Conservation (phyloP, 2,329 filamentous ascomycete species). For the Ilyonectria sp. region DNA sequence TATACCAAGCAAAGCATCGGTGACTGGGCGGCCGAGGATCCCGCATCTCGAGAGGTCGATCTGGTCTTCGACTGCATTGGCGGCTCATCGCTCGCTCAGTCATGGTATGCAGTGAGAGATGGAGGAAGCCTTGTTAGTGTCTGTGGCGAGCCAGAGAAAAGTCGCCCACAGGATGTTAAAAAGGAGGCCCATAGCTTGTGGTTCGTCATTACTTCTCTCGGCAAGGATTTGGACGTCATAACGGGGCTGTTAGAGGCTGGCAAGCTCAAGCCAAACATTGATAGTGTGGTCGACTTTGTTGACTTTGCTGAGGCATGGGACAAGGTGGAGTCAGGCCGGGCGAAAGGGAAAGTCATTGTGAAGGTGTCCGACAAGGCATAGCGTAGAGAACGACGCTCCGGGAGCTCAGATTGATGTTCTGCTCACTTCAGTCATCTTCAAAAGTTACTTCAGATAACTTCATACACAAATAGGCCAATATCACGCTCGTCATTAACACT, state of each 20-base stretch:
- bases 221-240: constrained; percentile 32
- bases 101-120: constrained; percentile 35
- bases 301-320: constrained; percentile 36
- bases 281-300: constrained; percentile 32
- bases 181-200: constrained; percentile 21
- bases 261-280: constrained; percentile 33
- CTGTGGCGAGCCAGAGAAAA: constrained; percentile 28
- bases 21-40: constrained; percentile 28
- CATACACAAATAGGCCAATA: no score
- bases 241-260: constrained; percentile 32
- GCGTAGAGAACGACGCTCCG: no score
- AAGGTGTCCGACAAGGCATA: not conserved
- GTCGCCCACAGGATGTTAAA: constrained; percentile 25
- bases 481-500: no score
- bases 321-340: constrained; percentile 32
- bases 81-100: constrained; percentile 18
- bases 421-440: no score
- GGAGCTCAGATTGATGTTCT: no score
- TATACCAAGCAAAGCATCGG: constrained; percentile 35
- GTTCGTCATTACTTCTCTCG: constrained; percentile 35
- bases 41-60: constrained; percentile 21
- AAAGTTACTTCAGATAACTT: no score
- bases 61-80: constrained; percentile 40
- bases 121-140: constrained; percentile 33
- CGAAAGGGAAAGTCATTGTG: constrained; percentile 36